These are phyloP conservation scores for Rehmannia glutinosa DNA, from an alignment of 257 asterid species.

Conservation along the genomic window DNA sequence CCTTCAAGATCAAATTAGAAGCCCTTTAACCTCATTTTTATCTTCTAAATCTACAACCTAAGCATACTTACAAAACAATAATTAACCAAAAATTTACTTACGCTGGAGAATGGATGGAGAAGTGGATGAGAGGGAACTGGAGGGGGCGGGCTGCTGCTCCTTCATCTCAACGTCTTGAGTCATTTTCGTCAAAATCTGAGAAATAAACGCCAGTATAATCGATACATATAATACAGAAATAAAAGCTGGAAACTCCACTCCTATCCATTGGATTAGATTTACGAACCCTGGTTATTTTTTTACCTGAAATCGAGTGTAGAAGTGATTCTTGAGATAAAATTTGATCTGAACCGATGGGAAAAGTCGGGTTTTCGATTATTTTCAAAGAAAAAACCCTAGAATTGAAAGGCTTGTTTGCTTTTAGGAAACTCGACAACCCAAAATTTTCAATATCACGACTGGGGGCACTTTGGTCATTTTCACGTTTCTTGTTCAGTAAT, in stretches of 20 bases:
- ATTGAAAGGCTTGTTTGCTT: slow-evolving; percentile 21
- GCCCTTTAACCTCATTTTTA: not conserved
- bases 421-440: not conserved
- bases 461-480: slow-evolving; percentile 8
- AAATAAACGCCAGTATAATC: slow-evolving; percentile 22
- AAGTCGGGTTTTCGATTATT: slow-evolving; percentile 33
- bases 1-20: not conserved
- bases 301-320: slow-evolving; percentile 19
- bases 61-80: not conserved
- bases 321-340: slow-evolving; percentile 1
- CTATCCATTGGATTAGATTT: not conserved
- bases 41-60: not conserved
- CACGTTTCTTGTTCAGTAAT: not conserved
- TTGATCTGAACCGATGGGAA: slow-evolving; percentile 20
- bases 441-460: not conserved
- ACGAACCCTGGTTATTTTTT: not conserved
- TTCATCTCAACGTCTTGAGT: slow-evolving; percentile 93
- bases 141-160: slow-evolving; percentile 58
- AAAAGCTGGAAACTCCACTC: slow-evolving; percentile 20
- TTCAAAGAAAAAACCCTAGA: slow-evolving; percentile 29
- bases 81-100: slow-evolving; percentile 17
- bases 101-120: slow-evolving; percentile 61
- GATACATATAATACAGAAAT: slow-evolving; percentile 21
- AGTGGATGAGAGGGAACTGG: slow-evolving; percentile 37
- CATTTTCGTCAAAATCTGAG: slow-evolving; percentile 53